Conservation (phyloP, 2,329 filamentous ascomycete genomes). For the Phyllosticta paracitricarpa region DNA sequence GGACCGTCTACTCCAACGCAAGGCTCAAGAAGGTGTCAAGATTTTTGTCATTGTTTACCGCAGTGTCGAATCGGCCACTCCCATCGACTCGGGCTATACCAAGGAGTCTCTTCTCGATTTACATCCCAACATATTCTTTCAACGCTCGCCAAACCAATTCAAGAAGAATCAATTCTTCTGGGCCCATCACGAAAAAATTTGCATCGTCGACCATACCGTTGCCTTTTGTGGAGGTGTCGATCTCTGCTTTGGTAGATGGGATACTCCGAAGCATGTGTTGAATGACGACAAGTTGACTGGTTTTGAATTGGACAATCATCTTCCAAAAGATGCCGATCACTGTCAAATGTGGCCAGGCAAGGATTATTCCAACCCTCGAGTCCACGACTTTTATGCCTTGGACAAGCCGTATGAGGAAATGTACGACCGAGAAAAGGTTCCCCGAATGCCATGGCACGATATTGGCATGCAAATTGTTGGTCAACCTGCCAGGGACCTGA, state of each 20-base stretch:
- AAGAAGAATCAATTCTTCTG: slow-evolving; percentile 99
- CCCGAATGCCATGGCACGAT: slow-evolving; percentile 98
- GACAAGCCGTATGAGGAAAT: slow-evolving; percentile 97
- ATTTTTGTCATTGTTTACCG: slow-evolving; percentile 96
- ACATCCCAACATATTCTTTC: slow-evolving; percentile 92
- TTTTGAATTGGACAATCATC: slow-evolving; percentile 59
- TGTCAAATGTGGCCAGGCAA: slow-evolving; percentile 96
- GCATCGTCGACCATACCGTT: slow-evolving; percentile 88
- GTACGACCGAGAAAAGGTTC: slow-evolving; percentile 84
- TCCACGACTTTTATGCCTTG: slow-evolving; percentile 88
- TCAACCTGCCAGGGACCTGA: slow-evolving; percentile 87
- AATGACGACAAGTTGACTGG: slow-evolving; percentile 92
- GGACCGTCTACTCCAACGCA: slow-evolving; percentile 83
- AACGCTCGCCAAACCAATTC: slow-evolving; percentile 93
- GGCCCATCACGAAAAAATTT: slow-evolving; percentile 97
- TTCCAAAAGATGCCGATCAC: slow-evolving; percentile 81
- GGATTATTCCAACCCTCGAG: slow-evolving; percentile 93
- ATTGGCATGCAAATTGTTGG: slow-evolving; percentile 96
- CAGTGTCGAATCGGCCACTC: slow-evolving; percentile 93
- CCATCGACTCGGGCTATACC: slow-evolving; percentile 96
- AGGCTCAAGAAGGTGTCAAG: slow-evolving; percentile 91
- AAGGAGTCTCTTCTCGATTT: slow-evolving; percentile 93
- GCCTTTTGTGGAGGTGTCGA: slow-evolving; percentile 95
- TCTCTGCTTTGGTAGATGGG: slow-evolving; percentile 94
- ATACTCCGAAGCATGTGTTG: slow-evolving; percentile 84